A percentile compares a stretch with the other conserved stretches of the same genome.
Conservation (phyloP, 192 early-diverging fungal genomes). For the Coemansia umbellata region DNA sequence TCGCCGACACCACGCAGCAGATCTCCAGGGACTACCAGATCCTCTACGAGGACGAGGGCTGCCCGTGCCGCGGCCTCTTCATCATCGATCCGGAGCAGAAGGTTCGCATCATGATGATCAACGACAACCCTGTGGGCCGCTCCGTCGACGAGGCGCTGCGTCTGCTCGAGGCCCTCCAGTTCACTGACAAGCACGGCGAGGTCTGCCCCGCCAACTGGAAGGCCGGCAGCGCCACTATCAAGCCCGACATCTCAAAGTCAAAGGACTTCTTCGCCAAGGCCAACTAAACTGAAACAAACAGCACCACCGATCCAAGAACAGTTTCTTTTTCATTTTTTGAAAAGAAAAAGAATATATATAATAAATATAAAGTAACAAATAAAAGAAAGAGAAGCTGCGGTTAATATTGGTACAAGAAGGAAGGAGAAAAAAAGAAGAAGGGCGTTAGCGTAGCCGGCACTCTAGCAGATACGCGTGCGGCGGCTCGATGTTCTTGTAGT, state of each 20-base stretch:
- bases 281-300: too few relatives aligned
- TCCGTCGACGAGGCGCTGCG: slow-evolving; percentile 83
- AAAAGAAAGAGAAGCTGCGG: neutral
- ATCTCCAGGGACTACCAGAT: slow-evolving; percentile 87
- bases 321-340: neutral
- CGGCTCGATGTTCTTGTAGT: slow-evolving; percentile 83
- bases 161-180: slow-evolving; percentile 87
- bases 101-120: slow-evolving; percentile 83
- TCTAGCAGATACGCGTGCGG: slow-evolving; percentile 72
- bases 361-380: neutral
- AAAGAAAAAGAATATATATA: neutral
- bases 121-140: slow-evolving; percentile 86
- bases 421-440: too few relatives aligned
- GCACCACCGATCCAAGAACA: too few relatives aligned
- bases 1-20: slow-evolving; percentile 85
- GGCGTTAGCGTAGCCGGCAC: slow-evolving; percentile 15
- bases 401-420: neutral
- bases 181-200: slow-evolving; percentile 81
- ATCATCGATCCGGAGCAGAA: slow-evolving; percentile 89
- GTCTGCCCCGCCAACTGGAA: slow-evolving; percentile 86
- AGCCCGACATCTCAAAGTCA: slow-evolving; percentile 59
- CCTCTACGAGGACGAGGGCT: slow-evolving; percentile 70
- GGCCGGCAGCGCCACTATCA: slow-evolving; percentile 71
- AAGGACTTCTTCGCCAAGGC: slow-evolving; percentile 68
- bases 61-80: slow-evolving; percentile 82